Conservation (phyloP, 805 yeast genomes). For the Yamadazyma nakazawae region DNA sequence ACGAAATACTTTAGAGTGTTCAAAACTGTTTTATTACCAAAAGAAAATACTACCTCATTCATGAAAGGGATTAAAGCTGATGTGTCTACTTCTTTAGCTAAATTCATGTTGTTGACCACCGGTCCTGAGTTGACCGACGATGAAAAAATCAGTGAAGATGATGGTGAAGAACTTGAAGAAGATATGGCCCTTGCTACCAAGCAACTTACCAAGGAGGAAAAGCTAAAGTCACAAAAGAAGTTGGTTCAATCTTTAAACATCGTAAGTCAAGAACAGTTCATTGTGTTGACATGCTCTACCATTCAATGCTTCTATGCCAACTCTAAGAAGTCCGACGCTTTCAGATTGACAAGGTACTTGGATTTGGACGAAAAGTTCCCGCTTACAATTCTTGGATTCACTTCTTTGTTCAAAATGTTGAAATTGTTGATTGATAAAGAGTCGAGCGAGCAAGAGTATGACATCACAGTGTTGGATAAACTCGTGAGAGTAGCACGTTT, state of each 20-base stretch:
- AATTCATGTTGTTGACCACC: constrained; percentile 19
- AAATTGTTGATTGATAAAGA: not conserved
- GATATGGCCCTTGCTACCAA: constrained; percentile 2
- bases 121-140: constrained; percentile 34
- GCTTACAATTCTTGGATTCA: constrained; percentile 31
- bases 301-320: constrained; percentile 19
- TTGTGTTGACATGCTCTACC: constrained; percentile 28
- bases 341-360: constrained; percentile 25
- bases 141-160: constrained; percentile 16
- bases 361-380: constrained; percentile 14
- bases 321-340: constrained; percentile 12
- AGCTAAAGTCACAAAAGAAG: constrained; percentile 13
- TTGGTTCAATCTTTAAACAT: constrained; percentile 30
- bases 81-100: constrained; percentile 19
- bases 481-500: constrained; percentile 22
- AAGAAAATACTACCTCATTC: constrained; percentile 17
- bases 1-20: constrained; percentile 22
- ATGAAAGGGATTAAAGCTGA: constrained; percentile 18
- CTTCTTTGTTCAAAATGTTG: constrained; percentile 25
- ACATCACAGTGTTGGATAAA: constrained; percentile 24
- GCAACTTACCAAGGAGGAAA: not conserved
- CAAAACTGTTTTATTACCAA: constrained; percentile 22
- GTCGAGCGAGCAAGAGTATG: constrained; percentile 6
- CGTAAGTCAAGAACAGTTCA: constrained; percentile 31
- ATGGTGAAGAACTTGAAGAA: constrained; percentile 15